phyloP scores from a whole-genome alignment of 176 grass and related monocot species.

The maize (Zea mays) region DNA sequence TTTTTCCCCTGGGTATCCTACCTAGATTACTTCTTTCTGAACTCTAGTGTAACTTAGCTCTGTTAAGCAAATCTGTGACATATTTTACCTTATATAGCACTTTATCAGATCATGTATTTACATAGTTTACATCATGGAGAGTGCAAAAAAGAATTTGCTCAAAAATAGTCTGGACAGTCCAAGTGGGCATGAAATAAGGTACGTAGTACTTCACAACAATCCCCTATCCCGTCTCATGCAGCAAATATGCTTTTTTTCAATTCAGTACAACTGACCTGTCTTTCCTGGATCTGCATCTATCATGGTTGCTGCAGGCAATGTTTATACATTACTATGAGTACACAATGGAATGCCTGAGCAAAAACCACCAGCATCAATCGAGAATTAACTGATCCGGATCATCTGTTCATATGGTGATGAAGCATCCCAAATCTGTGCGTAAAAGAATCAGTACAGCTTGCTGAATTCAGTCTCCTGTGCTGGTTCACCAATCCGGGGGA shows the following conservation, averaged over 20 bases:
- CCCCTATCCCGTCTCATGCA: constrained; percentile 21
- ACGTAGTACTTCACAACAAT: constrained; percentile 26
- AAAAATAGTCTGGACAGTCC: background rate
- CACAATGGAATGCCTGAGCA: constrained; percentile 29
- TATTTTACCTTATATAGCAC: background rate
- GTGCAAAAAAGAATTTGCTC: background rate
- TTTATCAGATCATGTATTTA: too few species aligned
- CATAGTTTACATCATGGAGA: background rate
- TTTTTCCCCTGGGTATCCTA: background rate
- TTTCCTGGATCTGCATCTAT: constrained; percentile 44
- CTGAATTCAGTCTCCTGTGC: constrained; percentile 71
- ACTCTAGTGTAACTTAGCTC: background rate
- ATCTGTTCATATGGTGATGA: constrained; percentile 29
- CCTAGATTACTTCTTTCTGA: background rate
- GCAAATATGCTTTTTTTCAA: constrained; percentile 24
- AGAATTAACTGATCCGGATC: constrained; percentile 30
- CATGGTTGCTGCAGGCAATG: constrained; percentile 42
- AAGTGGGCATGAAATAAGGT: constrained; percentile 11
- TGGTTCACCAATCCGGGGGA: constrained; percentile 65
- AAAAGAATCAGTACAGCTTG: constrained; percentile 75
- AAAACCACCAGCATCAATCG: constrained; percentile 52
- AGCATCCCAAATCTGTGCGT: constrained; percentile 34
- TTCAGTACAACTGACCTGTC: constrained; percentile 33
- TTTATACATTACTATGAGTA: constrained; percentile 23
- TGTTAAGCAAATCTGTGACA: background rate